Conservation (phyloP, 495 filamentous ascomycete species). For the Penicillium tannophilum region DNA sequence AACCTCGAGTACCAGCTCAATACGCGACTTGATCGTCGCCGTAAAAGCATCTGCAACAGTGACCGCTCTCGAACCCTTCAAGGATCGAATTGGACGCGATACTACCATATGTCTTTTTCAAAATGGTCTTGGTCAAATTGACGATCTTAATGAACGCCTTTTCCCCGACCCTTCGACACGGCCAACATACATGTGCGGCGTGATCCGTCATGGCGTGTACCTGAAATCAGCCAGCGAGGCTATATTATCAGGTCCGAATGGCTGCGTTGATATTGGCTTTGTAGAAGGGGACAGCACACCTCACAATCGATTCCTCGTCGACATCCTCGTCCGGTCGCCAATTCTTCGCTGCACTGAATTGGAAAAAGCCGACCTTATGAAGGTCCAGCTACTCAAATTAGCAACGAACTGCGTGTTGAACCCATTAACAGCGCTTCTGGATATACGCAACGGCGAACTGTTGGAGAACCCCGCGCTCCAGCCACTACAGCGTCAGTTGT, state of each 20-base stretch:
- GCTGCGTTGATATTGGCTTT: slow-evolving; percentile 19
- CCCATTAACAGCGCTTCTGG: slow-evolving; percentile 73
- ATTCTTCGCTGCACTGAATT: slow-evolving; percentile 49
- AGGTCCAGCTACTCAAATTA: slow-evolving; percentile 75
- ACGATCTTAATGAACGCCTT: slow-evolving; percentile 66
- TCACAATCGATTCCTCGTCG: slow-evolving; percentile 40
- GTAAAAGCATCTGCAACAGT: slow-evolving; percentile 29
- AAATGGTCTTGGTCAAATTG: slow-evolving; percentile 78
- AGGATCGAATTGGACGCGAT: slow-evolving; percentile 25
- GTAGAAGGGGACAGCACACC: slow-evolving; percentile 20
- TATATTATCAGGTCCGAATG: slow-evolving; percentile 39
- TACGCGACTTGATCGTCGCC: slow-evolving; percentile 27
- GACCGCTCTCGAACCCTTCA: slow-evolving; percentile 22
- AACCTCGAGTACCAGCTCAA: slow-evolving; percentile 8
- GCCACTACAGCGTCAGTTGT: slow-evolving; percentile 59
- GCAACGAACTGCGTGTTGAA: slow-evolving; percentile 80
- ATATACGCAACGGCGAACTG: slow-evolving; percentile 72
- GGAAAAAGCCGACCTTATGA: slow-evolving; percentile 41
- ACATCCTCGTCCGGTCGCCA: slow-evolving; percentile 50
- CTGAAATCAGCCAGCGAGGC: slow-evolving; percentile 58
- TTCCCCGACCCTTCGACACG: slow-evolving; percentile 65
- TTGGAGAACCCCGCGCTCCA: slow-evolving; percentile 59
- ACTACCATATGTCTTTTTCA: slow-evolving; percentile 45
- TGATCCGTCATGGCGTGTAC: slow-evolving; percentile 67
- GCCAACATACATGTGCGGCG: slow-evolving; percentile 75